phyloP scores from a whole-genome alignment of 169 alveolate genomes.

The Plasmodium knowlesi region DNA sequence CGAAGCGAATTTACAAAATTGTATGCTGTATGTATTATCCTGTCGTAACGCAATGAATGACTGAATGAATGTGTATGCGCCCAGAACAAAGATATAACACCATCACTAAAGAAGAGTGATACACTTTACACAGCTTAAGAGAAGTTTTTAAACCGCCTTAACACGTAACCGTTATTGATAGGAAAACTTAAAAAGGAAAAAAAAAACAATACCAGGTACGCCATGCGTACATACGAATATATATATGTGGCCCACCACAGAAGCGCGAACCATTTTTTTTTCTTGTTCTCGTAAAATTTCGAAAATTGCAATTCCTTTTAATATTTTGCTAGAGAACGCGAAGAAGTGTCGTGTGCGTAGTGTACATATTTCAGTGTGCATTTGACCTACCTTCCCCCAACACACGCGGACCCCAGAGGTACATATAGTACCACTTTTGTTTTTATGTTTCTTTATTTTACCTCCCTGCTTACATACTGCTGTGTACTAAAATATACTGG shows the following conservation, averaged over 20 bases:
- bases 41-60: neutral
- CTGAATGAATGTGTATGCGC: neutral
- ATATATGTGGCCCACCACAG: neutral
- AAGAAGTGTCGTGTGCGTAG: neutral
- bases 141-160: neutral
- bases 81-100: neutral
- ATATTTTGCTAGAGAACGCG: neutral
- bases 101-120: neutral
- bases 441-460: neutral
- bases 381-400: neutral
- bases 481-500: neutral
- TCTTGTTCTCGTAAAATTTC: constrained; percentile 1
- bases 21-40: neutral
- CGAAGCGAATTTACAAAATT: neutral
- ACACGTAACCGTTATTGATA: neutral
- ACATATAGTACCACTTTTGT: neutral
- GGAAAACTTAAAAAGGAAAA: neutral
- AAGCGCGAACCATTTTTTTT: neutral
- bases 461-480: neutral
- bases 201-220: neutral
- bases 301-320: neutral
- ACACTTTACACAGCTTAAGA: neutral
- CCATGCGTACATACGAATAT: neutral
- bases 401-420: neutral
- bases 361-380: neutral